Percentiles rank a stretch among this genome's conserved stretches.
phyloP scores from a whole-genome alignment of 345 rosid species.

The Arabis hirsuta region DNA sequence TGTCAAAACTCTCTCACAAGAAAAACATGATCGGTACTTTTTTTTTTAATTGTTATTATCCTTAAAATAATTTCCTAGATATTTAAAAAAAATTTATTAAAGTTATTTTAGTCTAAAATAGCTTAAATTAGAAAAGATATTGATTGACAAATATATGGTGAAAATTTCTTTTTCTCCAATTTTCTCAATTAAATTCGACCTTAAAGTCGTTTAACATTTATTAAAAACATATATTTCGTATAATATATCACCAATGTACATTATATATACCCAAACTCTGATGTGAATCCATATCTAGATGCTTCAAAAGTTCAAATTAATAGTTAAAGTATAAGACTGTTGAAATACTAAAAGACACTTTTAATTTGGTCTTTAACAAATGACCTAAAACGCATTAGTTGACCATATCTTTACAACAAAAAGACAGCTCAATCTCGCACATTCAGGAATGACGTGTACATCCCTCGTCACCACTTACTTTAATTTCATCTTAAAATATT shows the following conservation, averaged over 20 bases:
- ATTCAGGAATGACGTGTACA: conserved; percentile 31
- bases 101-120: no score
- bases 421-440: conserved; percentile 36
- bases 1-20: no score
- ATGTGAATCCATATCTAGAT: conserved; percentile 25
- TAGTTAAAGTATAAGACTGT: background rate
- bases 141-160: no score
- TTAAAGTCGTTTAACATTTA: conserved; percentile 6
- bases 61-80: no score
- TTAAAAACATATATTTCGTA: background rate
- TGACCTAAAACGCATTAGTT: conserved; percentile 11
- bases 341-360: background rate
- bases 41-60: no score
- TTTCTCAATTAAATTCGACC: no score
- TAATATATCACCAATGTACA: background rate
- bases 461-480: conserved; percentile 13
- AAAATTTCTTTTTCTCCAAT: no score
- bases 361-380: conserved; percentile 11
- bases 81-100: no score
- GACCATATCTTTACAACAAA: conserved; percentile 31
- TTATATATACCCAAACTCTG: background rate
- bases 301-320: no score
- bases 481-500: conserved; percentile 22
- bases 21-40: no score
- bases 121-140: no score